Conservation (phyloP, 2,329 filamentous ascomycete species). For the Thyridium curvatum region DNA sequence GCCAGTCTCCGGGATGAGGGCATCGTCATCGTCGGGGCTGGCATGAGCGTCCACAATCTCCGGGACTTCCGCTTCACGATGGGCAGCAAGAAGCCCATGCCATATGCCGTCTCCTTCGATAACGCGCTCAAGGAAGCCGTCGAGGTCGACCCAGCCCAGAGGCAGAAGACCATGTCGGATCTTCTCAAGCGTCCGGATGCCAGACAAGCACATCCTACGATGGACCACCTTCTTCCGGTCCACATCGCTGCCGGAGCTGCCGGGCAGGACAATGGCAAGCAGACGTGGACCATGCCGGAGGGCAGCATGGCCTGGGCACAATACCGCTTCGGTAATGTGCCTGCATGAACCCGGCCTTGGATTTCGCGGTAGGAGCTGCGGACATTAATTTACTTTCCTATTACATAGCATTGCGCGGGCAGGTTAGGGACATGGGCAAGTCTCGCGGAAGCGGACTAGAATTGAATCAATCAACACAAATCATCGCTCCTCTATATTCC, state of each 20-base stretch:
- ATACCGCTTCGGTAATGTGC: slow-evolving; percentile 36
- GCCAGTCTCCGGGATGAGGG: slow-evolving; percentile 59
- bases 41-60: slow-evolving; percentile 71
- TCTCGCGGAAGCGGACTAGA: too few species aligned
- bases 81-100: slow-evolving; percentile 33
- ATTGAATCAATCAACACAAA: too few species aligned
- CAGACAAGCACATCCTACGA: slow-evolving; percentile 38
- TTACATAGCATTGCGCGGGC: too few species aligned
- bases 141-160: slow-evolving; percentile 28
- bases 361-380: too few species aligned
- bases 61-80: slow-evolving; percentile 43
- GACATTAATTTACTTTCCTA: too few species aligned
- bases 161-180: slow-evolving; percentile 32
- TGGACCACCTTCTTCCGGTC: slow-evolving; percentile 44
- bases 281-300: slow-evolving; percentile 40
- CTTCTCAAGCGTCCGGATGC: slow-evolving; percentile 35
- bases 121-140: slow-evolving; percentile 61
- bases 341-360: slow-evolving; percentile 7
- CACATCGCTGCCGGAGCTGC: slow-evolving; percentile 40
- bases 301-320: slow-evolving; percentile 39
- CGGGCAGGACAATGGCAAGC: slow-evolving; percentile 31
- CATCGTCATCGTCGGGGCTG: slow-evolving; percentile 63
- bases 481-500: too few species aligned
- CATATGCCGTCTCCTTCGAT: slow-evolving; percentile 59
- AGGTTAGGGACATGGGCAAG: too few species aligned